Base-by-base conservation (phyloP, 163 green algal species). In the Scenedesmus sp. region DNA sequence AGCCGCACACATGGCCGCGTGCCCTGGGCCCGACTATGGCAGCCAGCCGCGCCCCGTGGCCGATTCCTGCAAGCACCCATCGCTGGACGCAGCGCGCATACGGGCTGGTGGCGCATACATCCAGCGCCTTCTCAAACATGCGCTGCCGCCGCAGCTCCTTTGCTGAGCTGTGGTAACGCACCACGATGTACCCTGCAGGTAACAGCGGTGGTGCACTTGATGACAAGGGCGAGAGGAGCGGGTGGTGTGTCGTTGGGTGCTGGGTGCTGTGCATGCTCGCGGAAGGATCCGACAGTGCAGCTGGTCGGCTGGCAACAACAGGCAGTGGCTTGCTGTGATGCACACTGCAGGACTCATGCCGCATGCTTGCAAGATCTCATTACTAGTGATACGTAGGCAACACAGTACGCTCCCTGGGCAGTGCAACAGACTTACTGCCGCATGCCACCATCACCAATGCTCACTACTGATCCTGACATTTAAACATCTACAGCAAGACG, bases 111-210 rank as follows among this genome's bases (percentile, higher is more conserved):
- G 94, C 92, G 7, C 90, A 94, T 7, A 89, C 92, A 79, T 97
- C 96, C 33, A 95, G 76, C 0, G 85, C 85, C 85, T 96, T 95
- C 76, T 97, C 95, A 42, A 95, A 94, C 80, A 96, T 92, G 24
- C 93, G 92, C 90, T 96, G 92, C 53, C 96, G 92, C 42, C 93
- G 91, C 51, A 94, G 87, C 90, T 97, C 95, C 86, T 96, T 95
- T 35, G 90, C 87, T 30, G 43, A 30, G 88, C 95, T 96, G 89
- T 93, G 89, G 89, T 95, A 96, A 7, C 95, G 92, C 85, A 96
- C 91, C 30, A 96, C 95, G 0, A 97, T 42, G 86, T 97, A 89
- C 30, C 95, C 95, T 94, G 93, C 61, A 91, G 10, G 42, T 44
- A 40, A 37, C 49, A 30, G 81, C 13, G 33, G 2, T 37, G 20